Base-by-base conservation (phyloP, 1,284 basidiomycete species). In the Sporisorium iseilematis-ciliati region DNA sequence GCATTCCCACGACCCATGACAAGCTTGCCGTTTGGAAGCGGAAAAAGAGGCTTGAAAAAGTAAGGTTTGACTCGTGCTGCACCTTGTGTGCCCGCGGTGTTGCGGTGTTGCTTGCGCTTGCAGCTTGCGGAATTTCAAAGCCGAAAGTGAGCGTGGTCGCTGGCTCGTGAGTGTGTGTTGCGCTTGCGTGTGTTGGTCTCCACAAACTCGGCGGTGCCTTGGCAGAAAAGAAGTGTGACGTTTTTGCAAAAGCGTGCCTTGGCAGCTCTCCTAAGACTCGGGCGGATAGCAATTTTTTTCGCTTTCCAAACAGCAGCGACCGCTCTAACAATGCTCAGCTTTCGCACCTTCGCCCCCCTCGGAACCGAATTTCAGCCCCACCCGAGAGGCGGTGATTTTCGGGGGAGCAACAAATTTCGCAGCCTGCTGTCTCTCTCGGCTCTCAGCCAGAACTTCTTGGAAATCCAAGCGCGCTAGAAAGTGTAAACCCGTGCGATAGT, bases 181-280 rank as follows among this genome's bases (percentile, higher is more conserved):
- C n/a, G n/a, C 8, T 29, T 33, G 49, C 20, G 25, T 16, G 53
- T 55, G 53, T 55, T 55, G 53, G 53, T 55, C 53, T 55, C 53
- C 53, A 23, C 53, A 55, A 41, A 31, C 21, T 25, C 25, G 5
- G 5, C 29, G 23, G 21, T 8, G 41, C 33, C 33, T 12, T 38
- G 8, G 4, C 11, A 25, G 8, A 35, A 35, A 20, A 45, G n/a
- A n/a, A n/a, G n/a, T n/a, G 25, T 35, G 33, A 11, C 12, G 33
- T 8, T 35, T 35, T 6, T 11, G 10, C 7, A 16, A 16, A 10
- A 38, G 35, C 10, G 3, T 16, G 35, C 35, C 35, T 16, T 38
- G 35, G 14, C 35, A 5, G 33, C 12, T 33, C 7, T 6, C 7
- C 33, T 33, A 11, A 7, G 7, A 33, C 33, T 33, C 33, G 33